Conservation (phyloP, 1,284 basidiomycete species). For the Lentinula novae-zelandiae region DNA sequence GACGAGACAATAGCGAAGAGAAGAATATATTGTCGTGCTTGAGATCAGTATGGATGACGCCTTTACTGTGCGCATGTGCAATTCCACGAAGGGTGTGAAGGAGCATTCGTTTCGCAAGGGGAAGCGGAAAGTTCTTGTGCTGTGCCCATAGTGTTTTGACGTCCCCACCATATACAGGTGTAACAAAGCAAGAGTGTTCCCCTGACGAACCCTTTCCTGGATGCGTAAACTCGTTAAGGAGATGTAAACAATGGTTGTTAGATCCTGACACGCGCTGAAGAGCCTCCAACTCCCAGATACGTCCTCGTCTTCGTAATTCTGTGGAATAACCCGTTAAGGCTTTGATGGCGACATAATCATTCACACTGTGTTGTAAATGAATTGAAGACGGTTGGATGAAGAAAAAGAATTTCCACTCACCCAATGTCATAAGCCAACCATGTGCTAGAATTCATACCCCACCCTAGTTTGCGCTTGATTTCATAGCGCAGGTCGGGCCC, state of each 20-base stretch:
- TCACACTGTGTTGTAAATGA: constrained; percentile 14
- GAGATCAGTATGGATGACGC: constrained; percentile 26
- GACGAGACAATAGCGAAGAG: constrained; percentile 6
- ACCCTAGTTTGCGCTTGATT: constrained; percentile 28
- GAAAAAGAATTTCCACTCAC: constrained; percentile 14
- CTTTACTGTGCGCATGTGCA: constrained; percentile 16
- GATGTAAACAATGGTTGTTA: constrained; percentile 19
- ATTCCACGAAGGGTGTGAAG: constrained; percentile 23
- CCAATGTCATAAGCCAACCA: constrained; percentile 26
- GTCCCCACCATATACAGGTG: constrained; percentile 23
- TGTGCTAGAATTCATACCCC: constrained; percentile 28
- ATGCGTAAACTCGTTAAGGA: constrained; percentile 21
- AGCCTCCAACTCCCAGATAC: constrained; percentile 23
- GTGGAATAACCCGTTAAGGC: constrained; percentile 24
- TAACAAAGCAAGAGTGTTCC: constrained; percentile 26
- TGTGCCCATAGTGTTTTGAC: constrained; percentile 15
- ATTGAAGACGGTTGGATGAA: background rate
- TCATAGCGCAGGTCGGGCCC: constrained; percentile 24
- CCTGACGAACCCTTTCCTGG: constrained; percentile 21
- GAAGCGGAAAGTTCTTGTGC: constrained; percentile 14
- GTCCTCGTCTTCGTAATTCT: constrained; percentile 15
- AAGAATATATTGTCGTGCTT: constrained; percentile 27
- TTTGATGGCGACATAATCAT: constrained; percentile 27
- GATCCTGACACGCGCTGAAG: constrained; percentile 14
- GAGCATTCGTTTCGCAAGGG: constrained; percentile 24